Evolutionary conservation across 2,329 filamentous ascomycete genomes (phyloP).

Genomic region (Phyllosticta citribraziliensis): DNA sequence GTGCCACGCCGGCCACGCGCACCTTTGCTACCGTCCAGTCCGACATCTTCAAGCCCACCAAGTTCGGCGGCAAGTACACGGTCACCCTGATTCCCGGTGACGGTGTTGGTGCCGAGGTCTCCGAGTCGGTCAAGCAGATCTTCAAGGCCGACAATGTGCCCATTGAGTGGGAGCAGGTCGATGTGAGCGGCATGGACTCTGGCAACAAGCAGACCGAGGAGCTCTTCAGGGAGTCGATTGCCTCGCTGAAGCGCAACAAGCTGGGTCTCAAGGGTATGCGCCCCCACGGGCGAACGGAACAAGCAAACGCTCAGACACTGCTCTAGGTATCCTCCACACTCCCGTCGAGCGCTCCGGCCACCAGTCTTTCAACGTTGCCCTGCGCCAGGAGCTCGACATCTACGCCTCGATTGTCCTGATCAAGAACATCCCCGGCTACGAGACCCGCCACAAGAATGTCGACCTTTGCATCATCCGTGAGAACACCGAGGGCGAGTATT

Average conservation of each 20-base stretch:
- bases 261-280: constrained; percentile 78
- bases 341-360: constrained; percentile 94
- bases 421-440: constrained; percentile 99
- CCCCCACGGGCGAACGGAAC: constrained; percentile 1
- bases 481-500: constrained; percentile 99
- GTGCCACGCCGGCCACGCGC: constrained; percentile 39
- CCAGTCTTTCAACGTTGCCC: constrained; percentile 98
- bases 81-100: constrained; percentile 96
- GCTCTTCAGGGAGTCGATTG: constrained; percentile 89
- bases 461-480: constrained; percentile 99
- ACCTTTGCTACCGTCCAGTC: constrained; percentile 61
- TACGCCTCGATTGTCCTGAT: constrained; percentile 96
- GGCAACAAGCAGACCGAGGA: constrained; percentile 84
- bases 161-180: constrained; percentile 97
- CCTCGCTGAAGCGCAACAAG: constrained; percentile 96
- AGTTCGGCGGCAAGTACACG: constrained; percentile 99
- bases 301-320: constrained; percentile 4
- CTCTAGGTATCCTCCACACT: constrained; percentile 72
- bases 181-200: constrained; percentile 82
- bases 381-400: constrained; percentile 98
- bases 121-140: constrained; percentile 96
- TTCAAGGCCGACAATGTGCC: constrained; percentile 99
- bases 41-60: constrained; percentile 98
- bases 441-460: constrained; percentile 93
- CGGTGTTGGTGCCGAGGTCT: constrained; percentile 95